These are phyloP conservation scores for Leccinum arenicola DNA, from an alignment of 768 basidiomycete species.

Conservation along the genomic window DNA sequence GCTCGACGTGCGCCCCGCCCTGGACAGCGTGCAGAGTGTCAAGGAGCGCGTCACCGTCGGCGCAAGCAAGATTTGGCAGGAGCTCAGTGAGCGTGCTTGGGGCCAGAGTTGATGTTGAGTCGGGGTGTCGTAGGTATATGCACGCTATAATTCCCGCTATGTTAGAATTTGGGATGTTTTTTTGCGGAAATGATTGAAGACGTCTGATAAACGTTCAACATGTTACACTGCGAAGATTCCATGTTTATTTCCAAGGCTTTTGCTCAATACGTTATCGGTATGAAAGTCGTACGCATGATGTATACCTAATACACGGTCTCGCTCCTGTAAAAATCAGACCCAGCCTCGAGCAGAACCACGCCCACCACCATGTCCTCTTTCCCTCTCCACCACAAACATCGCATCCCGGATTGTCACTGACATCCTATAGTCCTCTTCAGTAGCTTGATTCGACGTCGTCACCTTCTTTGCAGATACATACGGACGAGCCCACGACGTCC, in stretches of 20 bases:
- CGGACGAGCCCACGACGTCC: conserved; percentile 55
- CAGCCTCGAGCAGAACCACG: conserved; percentile 40
- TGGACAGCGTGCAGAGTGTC: conserved; percentile 80
- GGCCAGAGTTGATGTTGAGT: conserved; percentile 15
- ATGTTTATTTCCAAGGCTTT: conserved; percentile 24
- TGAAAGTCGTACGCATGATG: no score
- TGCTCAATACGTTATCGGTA: conserved; percentile 14
- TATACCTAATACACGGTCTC: no score
- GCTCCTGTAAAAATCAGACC: no score
- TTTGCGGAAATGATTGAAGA: no score
- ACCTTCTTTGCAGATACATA: conserved; percentile 57
- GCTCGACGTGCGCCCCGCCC: conserved; percentile 91
- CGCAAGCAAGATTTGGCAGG: conserved; percentile 66
- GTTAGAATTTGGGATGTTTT: no score
- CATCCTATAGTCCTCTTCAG: conserved; percentile 58
- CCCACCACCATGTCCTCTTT: conserved; percentile 72
- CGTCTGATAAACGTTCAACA: no score
- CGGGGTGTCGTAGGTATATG: conserved; percentile 1
- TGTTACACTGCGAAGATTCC: no score
- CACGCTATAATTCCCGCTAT: not conserved
- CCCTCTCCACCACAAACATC: conserved; percentile 82
- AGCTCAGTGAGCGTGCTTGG: conserved; percentile 32
- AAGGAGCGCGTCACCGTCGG: conserved; percentile 70
- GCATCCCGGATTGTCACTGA: conserved; percentile 74
- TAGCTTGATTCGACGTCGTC: conserved; percentile 31